phyloP scores from a whole-genome alignment of 1,284 basidiomycete species.

The Cutaneotrichosporon cavernicola region DNA sequence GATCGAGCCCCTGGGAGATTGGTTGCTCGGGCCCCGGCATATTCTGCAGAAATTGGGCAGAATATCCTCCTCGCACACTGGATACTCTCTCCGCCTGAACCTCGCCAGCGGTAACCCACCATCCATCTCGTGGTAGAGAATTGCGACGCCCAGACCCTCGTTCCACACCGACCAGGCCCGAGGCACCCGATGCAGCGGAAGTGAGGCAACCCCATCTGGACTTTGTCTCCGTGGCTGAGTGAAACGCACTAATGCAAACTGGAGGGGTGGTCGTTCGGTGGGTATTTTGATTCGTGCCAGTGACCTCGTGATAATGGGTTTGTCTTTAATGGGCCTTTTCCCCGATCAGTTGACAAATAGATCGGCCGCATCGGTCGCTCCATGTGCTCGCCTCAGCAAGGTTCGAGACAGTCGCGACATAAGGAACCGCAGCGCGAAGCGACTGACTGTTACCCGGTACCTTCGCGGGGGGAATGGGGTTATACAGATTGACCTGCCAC shows the following conservation, averaged over 20 bases:
- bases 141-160: neutral
- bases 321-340: neutral
- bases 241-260: neutral
- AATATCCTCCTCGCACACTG: too few species aligned
- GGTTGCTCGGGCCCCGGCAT: too few species aligned
- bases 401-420: neutral
- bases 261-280: neutral
- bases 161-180: conserved; percentile 1
- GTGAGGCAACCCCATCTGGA: neutral
- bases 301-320: neutral
- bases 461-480: too few species aligned
- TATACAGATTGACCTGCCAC: too few species aligned
- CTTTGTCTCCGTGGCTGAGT: neutral
- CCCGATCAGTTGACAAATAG: neutral
- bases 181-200: neutral
- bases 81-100: too few species aligned
- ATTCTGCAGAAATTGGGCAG: too few species aligned
- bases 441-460: too few species aligned
- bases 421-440: too few species aligned
- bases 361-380: neutral
- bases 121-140: neutral
- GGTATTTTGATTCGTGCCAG: neutral
- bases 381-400: neutral
- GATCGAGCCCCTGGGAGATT: too few species aligned
- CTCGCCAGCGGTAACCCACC: neutral